Base-by-base conservation (phyloP, 768 basidiomycete genomes). In the Pleurotus djamor region DNA sequence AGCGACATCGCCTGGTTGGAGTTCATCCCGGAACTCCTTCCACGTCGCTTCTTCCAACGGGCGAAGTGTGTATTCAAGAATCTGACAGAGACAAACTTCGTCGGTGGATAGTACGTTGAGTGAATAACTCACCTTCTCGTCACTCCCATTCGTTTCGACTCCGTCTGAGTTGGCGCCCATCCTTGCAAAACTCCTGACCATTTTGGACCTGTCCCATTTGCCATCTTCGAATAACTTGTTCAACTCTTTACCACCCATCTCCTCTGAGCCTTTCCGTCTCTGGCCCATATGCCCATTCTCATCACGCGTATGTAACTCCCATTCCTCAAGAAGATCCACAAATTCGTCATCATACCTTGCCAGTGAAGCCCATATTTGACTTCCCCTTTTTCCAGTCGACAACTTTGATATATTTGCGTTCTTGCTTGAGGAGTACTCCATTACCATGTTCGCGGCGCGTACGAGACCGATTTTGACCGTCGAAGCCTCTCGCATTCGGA, bases 291-390 rank as follows among this genome's bases (percentile, higher is more conserved):
- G 71, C 16, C 64, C 68, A 7, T 65, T 63, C 50, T 71, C 67
- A 59, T 73, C 72, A 7, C 84, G 77, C 4, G 86, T 86, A 58
- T 75, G 71, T 52, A 67, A 68, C 70, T 92, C 89, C 82, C 84
- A 86, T 49, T 70, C 69, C 66, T 89, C 85, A 10, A 94, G 74
- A 47, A 78, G 72, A 4, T 83, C 79, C 4, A 92, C 82, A 38
- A 94, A 79, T 1, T 69, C 74, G 63, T 94, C 91, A 61, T 88
- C 85, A 67, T 96, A 96, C 57, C 92, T 78, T n/a, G 90, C 87
- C 10, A 95, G 72, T 16, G 89, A 91, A 2, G 79, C 86, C 90
- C 88, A 92, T 4, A 86, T 72, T 37, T 79, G 77, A 37, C 77
- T 74, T 62, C 69, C 65, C 56, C 74, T 70, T 33, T 67, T 59